Evolutionary conservation across 73 alveolate species (phyloP), one percentile per base, ranked within the genome.

Genomic region (Paramecium sexaurelia): DNA sequence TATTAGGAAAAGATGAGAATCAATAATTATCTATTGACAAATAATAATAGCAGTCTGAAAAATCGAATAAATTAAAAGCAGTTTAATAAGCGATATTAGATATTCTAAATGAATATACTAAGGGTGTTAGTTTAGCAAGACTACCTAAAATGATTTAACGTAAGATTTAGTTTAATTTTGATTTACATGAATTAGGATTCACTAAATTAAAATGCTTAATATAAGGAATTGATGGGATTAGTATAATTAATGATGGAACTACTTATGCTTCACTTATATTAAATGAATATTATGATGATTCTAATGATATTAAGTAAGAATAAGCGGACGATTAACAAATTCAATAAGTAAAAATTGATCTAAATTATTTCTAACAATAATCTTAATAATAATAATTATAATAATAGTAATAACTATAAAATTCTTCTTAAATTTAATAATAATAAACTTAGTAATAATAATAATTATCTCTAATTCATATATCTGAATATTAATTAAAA

Each of bases 71-170:
- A 68, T 47, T 88, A 10, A 29, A 88, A 20, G 35, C 36, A 22
- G 83, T 88, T 26, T 33, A 88, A 43, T 8, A 24, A 71, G 73
- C 67, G 6, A 69, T 88, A 15, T 24, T 32, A 41, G 94, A 88
- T 47, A 88, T 88, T n/a, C 24, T 88, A 17, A 36, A 56, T 22
- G 94, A 88, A 69, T 68, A 88, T n/a, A 88, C 75, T 39, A 88
- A 82, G 43, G 94, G 94, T 68, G 91, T 88, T 22, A 88, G 94
- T 47, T 66, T 88, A 29, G 94, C 94, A 39, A 61, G 94, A 40
- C 26, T 88, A 13, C 94, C 94, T n/a, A 88, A 88, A n/a, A 37
- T 88, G 37, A 71, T 88, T 69, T 47, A 88, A 47, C 75, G 87
- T 20, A 88, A 88, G 17, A 69, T 88, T 9, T 56, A 67, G 26